A percentile compares a stretch with the other conserved stretches of the same genome.
These are phyloP conservation scores for Aspergillus sp. DNA, from an alignment of 2,329 filamentous ascomycete species.

Conservation along the genomic window DNA sequence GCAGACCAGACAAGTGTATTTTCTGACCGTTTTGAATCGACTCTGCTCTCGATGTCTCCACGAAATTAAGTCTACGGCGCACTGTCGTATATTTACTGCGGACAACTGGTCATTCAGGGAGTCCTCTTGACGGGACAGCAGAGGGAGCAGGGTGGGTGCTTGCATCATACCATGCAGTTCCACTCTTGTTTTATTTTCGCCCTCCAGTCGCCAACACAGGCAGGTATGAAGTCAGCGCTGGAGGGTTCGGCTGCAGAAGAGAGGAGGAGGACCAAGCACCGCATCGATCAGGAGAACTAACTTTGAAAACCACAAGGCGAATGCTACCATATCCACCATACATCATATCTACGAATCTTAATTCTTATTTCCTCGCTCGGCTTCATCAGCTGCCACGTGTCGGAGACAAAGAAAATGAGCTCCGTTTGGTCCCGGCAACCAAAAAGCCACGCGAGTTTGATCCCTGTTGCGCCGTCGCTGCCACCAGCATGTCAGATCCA, in stretches of 20 bases:
- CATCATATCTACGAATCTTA: not conserved
- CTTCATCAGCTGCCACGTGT: conserved; percentile 13
- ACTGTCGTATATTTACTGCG: not conserved
- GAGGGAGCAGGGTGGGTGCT: not conserved
- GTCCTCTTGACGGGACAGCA: not conserved
- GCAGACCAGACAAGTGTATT: conserved; percentile 1
- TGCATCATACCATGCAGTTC: conserved; percentile 3
- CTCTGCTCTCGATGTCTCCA: not conserved
- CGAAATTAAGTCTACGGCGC: not conserved
- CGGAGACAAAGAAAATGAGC: not conserved
- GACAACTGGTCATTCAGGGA: not conserved
- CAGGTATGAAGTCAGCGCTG: not conserved
- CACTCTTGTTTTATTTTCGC: not conserved
- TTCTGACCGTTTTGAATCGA: not conserved
- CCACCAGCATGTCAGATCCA: not conserved
- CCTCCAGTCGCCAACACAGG: not conserved
- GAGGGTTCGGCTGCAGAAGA: not conserved
- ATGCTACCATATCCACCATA: too few species aligned
- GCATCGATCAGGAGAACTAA: not conserved
- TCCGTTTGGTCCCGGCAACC: conserved; percentile 3
- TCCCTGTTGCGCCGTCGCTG: not conserved
- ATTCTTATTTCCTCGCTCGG: not conserved
- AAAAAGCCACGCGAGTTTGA: conserved; percentile 13
- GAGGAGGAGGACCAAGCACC: not conserved
- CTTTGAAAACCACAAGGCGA: too few species aligned